Percentiles rank a stretch among this genome's conserved stretches.
Evolutionary conservation across 2,329 filamentous ascomycete genomes (phyloP).

Genomic region (Stylonectria norvegica): DNA sequence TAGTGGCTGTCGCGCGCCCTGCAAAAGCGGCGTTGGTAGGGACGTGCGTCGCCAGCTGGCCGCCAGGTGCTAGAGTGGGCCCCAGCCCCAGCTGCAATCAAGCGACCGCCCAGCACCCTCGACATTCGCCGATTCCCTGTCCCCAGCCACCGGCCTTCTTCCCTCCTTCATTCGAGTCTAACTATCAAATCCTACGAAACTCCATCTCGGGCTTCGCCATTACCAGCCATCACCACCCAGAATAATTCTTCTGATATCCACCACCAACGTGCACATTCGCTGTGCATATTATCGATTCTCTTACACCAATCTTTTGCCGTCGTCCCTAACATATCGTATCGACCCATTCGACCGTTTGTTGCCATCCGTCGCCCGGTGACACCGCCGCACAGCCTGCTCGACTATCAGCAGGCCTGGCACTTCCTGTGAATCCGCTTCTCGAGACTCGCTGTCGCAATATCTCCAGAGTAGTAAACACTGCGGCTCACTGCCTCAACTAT

Average conservation of each 20-base stretch:
- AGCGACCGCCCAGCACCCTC: not conserved
- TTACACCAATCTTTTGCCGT: slow-evolving; percentile 1
- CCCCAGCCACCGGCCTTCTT: slow-evolving; percentile 27
- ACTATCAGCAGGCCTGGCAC: slow-evolving; percentile 18
- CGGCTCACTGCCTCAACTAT: not conserved
- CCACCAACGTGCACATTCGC: not conserved
- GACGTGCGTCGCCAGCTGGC: too few relatives aligned
- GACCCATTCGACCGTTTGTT: slow-evolving; percentile 8
- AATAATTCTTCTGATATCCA: slow-evolving; percentile 16
- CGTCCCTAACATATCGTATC: slow-evolving; percentile 2
- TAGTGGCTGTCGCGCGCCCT: too few relatives aligned
- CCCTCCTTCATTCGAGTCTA: slow-evolving; percentile 21
- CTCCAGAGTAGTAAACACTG: slow-evolving; percentile 3
- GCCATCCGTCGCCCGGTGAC: not conserved
- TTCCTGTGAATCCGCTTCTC: slow-evolving; percentile 18
- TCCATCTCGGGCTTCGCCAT: slow-evolving; percentile 24
- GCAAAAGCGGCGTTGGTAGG: too few relatives aligned
- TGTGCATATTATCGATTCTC: slow-evolving; percentile 9
- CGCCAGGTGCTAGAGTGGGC: slow-evolving; percentile 27
- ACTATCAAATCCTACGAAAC: slow-evolving; percentile 22
- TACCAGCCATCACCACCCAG: slow-evolving; percentile 21
- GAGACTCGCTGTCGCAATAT: slow-evolving; percentile 10
- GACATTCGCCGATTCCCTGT: not conserved
- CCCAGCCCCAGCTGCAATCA: slow-evolving; percentile 3
- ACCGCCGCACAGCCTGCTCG: slow-evolving; percentile 7